Evolutionary conservation across 495 filamentous ascomycete genomes (phyloP), one percentile per base, ranked within the genome.

Genomic region (Emericellopsis terricola): DNA sequence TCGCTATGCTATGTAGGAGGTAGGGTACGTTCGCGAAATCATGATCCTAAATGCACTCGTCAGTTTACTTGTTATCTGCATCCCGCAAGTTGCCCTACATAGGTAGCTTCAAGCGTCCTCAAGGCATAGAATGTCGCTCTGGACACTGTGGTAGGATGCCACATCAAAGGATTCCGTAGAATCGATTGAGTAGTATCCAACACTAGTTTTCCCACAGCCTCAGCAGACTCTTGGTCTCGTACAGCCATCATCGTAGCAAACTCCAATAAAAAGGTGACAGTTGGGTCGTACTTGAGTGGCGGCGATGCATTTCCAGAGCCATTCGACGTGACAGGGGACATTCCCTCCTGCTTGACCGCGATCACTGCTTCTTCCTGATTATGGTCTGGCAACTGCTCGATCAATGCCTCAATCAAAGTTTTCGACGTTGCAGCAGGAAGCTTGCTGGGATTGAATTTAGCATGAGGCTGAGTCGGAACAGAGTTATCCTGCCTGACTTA

Each of bases 21-120:
- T 96, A 77, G n/a, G 89, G 91, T 1, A 84, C 77, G 23, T 85
- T 77, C 44, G 94, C 72, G 47, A 91, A 91, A 36, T 85, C 79
- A 45, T 89, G 78, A 34, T 94, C 77, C 79, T 84, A 38, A n/a
- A 17, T 21, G 23, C 31, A 8, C 39, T 60, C 6, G 57, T 47
- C 20, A 8, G 8, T 18, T 24, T 13, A 3, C 18, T 17, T 10
- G 14, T 7, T 2, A 8, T n/a, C n/a, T n/a, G n/a, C 16, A 15
- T 13, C 19, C 9, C 27, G 4, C 15, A 10, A 28, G 13, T 26
- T n/a, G 8, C 59, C 77, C 56, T 68, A 89, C 84, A 56, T 93
- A 85, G 56, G 82, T 87, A 15, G 81, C 70, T 38, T 84, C 75
- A 16, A 99, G 64, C 19, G 96, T 58, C 35, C 69, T 77, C 21